Percentiles rank a stretch among this genome's conserved stretches.
Conservation (phyloP, 2,329 filamentous ascomycete genomes). For the Purpureocillium takamizusanense region DNA sequence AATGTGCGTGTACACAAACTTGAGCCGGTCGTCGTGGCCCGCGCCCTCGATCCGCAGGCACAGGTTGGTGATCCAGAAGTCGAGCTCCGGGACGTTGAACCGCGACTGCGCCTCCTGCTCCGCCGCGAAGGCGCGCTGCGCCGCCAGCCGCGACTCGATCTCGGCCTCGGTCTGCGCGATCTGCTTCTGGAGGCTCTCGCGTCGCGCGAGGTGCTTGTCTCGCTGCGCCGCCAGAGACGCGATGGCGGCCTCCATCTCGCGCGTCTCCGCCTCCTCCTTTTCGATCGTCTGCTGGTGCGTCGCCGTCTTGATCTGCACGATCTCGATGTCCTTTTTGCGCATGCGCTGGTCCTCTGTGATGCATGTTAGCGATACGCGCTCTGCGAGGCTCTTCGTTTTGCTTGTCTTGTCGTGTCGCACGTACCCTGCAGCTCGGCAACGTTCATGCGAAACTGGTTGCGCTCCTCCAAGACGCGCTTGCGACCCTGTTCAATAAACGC, state of each 20-base stretch:
- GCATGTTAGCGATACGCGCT: not conserved
- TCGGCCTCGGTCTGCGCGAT: constrained; percentile 60
- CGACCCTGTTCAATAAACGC: constrained; percentile 87
- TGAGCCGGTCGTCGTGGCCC: constrained; percentile 73
- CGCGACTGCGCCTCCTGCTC: constrained; percentile 76
- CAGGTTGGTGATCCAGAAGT: constrained; percentile 91
- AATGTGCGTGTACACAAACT: constrained; percentile 82
- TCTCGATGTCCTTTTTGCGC: constrained; percentile 81
- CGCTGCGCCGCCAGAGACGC: constrained; percentile 48
- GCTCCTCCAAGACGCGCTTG: constrained; percentile 83
- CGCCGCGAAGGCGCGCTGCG: constrained; percentile 61
- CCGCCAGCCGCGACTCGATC: constrained; percentile 61
- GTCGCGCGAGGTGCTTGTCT: constrained; percentile 47
- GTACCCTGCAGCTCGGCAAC: constrained; percentile 83
- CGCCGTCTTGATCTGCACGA: constrained; percentile 61
- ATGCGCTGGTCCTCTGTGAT: constrained; percentile 77
- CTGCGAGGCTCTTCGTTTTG: too few relatives aligned
- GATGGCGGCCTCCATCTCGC: constrained; percentile 62
- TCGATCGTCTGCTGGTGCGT: constrained; percentile 65
- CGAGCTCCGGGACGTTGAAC: constrained; percentile 86
- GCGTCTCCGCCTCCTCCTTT: constrained; percentile 68
- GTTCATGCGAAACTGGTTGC: constrained; percentile 88
- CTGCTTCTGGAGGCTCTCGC: constrained; percentile 49
- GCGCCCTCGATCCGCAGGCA: constrained; percentile 85
- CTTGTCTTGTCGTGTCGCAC: not conserved